phyloP scores from a whole-genome alignment of 352 stramenopile genomes.

The Phytophthora colocasiae region DNA sequence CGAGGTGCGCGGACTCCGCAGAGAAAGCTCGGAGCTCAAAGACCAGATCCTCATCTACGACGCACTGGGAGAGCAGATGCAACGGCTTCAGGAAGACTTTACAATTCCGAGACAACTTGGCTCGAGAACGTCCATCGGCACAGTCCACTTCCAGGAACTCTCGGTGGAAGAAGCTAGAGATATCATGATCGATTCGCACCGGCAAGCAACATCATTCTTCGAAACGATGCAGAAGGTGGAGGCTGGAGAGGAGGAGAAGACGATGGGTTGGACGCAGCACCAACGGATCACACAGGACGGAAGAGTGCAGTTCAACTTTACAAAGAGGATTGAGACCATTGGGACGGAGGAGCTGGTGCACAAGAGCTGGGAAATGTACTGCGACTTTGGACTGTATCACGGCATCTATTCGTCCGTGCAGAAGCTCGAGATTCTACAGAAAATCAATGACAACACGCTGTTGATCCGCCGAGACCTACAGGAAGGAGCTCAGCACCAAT shows the following conservation, averaged over 20 bases:
- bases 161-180: slow-evolving; percentile 50
- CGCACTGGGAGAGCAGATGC: slow-evolving; percentile 74
- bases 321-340: slow-evolving; percentile 71
- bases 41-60: slow-evolving; percentile 66
- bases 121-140: slow-evolving; percentile 55
- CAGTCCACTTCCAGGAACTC: slow-evolving; percentile 66
- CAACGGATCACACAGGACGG: slow-evolving; percentile 71
- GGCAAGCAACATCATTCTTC: slow-evolving; percentile 77
- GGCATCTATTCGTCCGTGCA: slow-evolving; percentile 82
- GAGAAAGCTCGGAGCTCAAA: slow-evolving; percentile 54
- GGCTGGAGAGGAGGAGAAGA: slow-evolving; percentile 52
- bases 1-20: slow-evolving; percentile 62
- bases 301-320: slow-evolving; percentile 83
- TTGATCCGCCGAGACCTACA: slow-evolving; percentile 79
- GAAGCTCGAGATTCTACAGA: slow-evolving; percentile 80
- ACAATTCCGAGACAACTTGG: slow-evolving; percentile 50
- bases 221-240: slow-evolving; percentile 51
- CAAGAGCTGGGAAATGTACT: slow-evolving; percentile 86
- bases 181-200: slow-evolving; percentile 81
- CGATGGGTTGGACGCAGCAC: slow-evolving; percentile 82
- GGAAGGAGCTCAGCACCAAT: slow-evolving; percentile 63
- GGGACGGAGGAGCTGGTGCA: slow-evolving; percentile 71
- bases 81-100: slow-evolving; percentile 72
- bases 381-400: slow-evolving; percentile 77
- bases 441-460: slow-evolving; percentile 81